A percentile compares a stretch with the other conserved stretches of the same genome.
phyloP scores from a whole-genome alignment of 352 stramenopile genomes.

The Globisporangium orthogonon region DNA sequence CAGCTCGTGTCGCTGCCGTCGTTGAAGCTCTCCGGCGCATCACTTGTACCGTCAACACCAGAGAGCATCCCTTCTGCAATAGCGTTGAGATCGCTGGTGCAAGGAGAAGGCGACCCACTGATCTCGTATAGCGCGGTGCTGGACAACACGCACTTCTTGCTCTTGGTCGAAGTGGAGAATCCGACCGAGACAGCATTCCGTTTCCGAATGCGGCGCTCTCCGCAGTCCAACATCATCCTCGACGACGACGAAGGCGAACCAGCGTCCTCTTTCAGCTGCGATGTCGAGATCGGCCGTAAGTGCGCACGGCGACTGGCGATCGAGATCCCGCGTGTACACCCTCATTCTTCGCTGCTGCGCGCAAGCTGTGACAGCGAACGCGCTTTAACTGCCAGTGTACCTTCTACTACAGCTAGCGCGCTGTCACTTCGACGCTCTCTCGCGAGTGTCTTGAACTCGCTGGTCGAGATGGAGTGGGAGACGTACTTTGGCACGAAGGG shows the following conservation, averaged over 20 bases:
- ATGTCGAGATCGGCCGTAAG: slow-evolving; percentile 42
- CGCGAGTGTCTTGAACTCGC: slow-evolving; percentile 23
- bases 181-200: slow-evolving; percentile 65
- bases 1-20: slow-evolving; percentile 47
- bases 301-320: slow-evolving; percentile 36
- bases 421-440: slow-evolving; percentile 1
- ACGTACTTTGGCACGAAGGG: slow-evolving; percentile 45
- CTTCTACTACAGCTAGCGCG: neutral
- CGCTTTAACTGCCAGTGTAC: neutral
- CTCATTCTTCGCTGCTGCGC: neutral
- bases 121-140: slow-evolving; percentile 15
- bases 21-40: slow-evolving; percentile 31
- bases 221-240: neutral
- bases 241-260: neutral
- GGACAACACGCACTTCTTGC: slow-evolving; percentile 41
- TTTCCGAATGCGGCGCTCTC: slow-evolving; percentile 22
- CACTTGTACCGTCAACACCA: slow-evolving; percentile 24
- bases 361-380: neutral
- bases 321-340: slow-evolving; percentile 27
- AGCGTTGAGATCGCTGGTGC: neutral
- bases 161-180: slow-evolving; percentile 56
- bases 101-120: neutral
- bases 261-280: slow-evolving; percentile 7
- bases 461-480: slow-evolving; percentile 45
- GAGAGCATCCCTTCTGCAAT: slow-evolving; percentile 7